Evolutionary conservation across 805 yeast species (phyloP), one percentile per base, ranked within the genome.

Genomic region (Citeromyces matritensis): DNA sequence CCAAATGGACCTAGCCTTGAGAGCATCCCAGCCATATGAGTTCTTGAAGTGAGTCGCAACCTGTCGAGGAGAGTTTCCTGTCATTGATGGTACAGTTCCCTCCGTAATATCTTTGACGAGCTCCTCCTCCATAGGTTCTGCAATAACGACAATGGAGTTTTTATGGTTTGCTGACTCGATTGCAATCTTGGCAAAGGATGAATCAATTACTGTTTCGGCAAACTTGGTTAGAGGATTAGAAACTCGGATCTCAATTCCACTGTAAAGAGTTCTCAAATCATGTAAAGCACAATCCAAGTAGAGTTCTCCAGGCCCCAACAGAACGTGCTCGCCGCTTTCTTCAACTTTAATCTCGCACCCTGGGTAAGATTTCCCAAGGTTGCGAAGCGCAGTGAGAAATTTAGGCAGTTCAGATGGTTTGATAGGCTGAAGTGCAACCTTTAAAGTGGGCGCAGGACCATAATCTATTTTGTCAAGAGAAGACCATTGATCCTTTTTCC

Each of bases 1-100:
- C 95, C 94, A 82, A 4, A 84, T 54, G 1, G 91, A 77, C 40
- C 94, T 61, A 0, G 95, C 75, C 0, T 85, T 79, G 12, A 85
- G 57, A 0, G 86, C 62, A 50, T 86, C 96, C 94, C 95, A 85
- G 0, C 63, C 67, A 47, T 75, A 77, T 9, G 64, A 57, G 1
- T 57, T 58, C 36, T 73, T 63, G 33, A 85, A 60, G 9, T 55
- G 48, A 39, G 69, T 74, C 3, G 81, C 63, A 1, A 79, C 48
- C 17, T 56, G 45, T 35, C 65, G 62, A 2, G 43, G 36, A 8
- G 21, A 15, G n/a, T 19, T 26, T 15, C 13, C 29, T 5, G 21
- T 17, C 21, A 17, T 17, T 17, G 21, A 17, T 5, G 21, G 21
- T 6, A 70, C 43, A 11, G 50, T 51, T 0, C 78, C 77, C 1